Conservation (phyloP, 2,329 filamentous ascomycete genomes). For the Alternaria sp. region DNA sequence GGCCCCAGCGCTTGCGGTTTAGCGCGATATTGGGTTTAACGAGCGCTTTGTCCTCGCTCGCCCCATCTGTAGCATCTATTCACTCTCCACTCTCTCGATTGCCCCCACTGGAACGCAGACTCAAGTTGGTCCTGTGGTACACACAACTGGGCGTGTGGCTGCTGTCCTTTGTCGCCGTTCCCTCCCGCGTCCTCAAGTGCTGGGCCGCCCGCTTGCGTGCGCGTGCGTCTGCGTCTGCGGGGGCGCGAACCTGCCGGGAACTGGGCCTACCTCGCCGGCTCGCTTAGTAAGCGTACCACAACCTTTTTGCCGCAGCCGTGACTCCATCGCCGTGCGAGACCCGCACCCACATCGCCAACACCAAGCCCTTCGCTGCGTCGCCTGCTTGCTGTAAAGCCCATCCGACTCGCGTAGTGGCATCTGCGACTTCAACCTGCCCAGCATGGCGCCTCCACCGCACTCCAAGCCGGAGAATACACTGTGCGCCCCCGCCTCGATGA, state of each 20-base stretch:
- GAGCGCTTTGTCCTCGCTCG: conserved; percentile 14
- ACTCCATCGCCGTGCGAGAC: conserved; percentile 32
- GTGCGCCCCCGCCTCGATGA: conserved; percentile 35
- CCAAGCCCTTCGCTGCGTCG: conserved; percentile 35
- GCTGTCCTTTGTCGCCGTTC: neutral
- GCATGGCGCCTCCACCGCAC: conserved; percentile 92
- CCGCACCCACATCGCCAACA: conserved; percentile 27
- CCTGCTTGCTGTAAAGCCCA: conserved; percentile 41
- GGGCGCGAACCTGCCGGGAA: conserved; percentile 2
- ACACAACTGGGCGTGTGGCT: neutral
- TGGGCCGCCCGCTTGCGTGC: neutral
- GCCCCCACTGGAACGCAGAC: neutral
- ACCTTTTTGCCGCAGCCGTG: conserved; percentile 27
- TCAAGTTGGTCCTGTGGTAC: neutral
- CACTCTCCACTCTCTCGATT: neutral
- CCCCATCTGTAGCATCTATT: conserved; percentile 11
- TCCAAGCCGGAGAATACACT: conserved; percentile 99
- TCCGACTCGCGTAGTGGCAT: conserved; percentile 42
- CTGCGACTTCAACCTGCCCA: conserved; percentile 50
- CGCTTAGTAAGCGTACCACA: conserved; percentile 32
- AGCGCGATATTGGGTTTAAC: conserved; percentile 18
- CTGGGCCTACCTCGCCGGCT: conserved; percentile 12
- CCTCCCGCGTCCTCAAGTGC: neutral
- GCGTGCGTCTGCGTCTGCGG: conserved; percentile 6
- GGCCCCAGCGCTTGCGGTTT: conserved; percentile 19